A percentile compares a stretch with the other conserved stretches of the same genome.
Evolutionary conservation across 352 stramenopile species (phyloP).

Genomic region (Salisapilia sapeloensis): DNA sequence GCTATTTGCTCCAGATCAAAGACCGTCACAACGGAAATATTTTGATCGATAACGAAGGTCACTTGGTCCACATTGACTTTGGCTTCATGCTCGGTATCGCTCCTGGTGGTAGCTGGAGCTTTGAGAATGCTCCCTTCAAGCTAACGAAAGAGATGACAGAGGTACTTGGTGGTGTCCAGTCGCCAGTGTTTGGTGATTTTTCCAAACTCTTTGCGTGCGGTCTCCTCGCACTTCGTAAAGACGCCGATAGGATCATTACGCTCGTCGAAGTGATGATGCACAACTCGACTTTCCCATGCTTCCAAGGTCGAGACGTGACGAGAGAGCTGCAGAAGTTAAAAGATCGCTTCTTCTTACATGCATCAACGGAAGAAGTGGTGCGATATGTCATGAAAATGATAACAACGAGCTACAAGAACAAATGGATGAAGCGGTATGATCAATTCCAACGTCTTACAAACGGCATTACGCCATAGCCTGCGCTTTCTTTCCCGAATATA

Average conservation of each 20-base stretch:
- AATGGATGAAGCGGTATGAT: constrained; percentile 88
- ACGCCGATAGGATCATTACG: constrained; percentile 40
- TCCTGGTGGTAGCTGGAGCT: constrained; percentile 84
- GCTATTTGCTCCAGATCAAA: constrained; percentile 87
- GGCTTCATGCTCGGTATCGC: constrained; percentile 91
- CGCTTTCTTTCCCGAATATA: no score
- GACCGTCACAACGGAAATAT: constrained; percentile 96
- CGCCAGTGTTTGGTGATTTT: constrained; percentile 48
- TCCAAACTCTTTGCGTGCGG: constrained; percentile 38
- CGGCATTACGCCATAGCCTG: constrained; percentile 56
- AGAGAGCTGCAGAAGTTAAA: constrained; percentile 60
- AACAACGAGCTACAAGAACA: constrained; percentile 85
- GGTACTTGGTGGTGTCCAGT: constrained; percentile 63
- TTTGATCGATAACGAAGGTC: constrained; percentile 78
- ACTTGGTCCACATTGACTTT: constrained; percentile 95
- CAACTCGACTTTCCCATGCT: constrained; percentile 65
- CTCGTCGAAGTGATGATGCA: constrained; percentile 74
- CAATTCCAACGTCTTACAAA: constrained; percentile 88
- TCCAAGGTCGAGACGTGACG: constrained; percentile 78
- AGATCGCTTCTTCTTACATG: constrained; percentile 37
- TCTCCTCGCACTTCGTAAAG: constrained; percentile 30
- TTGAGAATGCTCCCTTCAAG: constrained; percentile 92
- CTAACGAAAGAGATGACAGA: constrained; percentile 90
- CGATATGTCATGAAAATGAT: constrained; percentile 77
- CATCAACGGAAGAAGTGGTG: constrained; percentile 41